A percentile compares a stretch with the other conserved stretches of the same genome.
These are phyloP conservation scores for Pseudonitzschia delicatissima DNA, from an alignment of 108 stramenopile species.

Conservation along the genomic window DNA sequence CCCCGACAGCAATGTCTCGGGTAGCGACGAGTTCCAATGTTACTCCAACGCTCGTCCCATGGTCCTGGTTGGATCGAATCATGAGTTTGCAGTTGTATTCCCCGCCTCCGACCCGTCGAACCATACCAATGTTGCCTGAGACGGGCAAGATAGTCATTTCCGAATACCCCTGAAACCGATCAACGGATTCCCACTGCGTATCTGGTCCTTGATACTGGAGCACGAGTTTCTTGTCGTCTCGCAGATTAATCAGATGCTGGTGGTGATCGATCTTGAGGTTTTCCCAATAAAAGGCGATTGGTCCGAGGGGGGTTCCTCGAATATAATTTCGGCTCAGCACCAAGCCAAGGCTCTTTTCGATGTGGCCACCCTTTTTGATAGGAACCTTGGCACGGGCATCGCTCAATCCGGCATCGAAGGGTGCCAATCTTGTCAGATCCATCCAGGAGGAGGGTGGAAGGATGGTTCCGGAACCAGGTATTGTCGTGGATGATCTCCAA, in stretches of 20 bases:
- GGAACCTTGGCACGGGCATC: conserved; percentile 34
- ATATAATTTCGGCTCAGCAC: conserved; percentile 20
- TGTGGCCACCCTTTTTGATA: conserved; percentile 23
- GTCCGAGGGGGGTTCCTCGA: conserved; percentile 22
- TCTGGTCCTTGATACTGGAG: conserved; percentile 34
- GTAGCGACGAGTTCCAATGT: conserved; percentile 38
- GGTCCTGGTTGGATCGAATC: conserved; percentile 9
- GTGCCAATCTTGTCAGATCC: conserved; percentile 21
- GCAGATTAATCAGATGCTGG: conserved; percentile 11
- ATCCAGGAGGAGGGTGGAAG: conserved; percentile 5
- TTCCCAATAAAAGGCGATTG: conserved; percentile 35
- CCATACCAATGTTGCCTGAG: conserved; percentile 36
- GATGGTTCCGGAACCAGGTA: conserved; percentile 14
- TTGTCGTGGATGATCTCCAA: conserved; percentile 4
- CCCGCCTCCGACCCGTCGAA: conserved; percentile 28
- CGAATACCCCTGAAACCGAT: conserved; percentile 7
- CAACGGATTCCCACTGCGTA: conserved; percentile 21
- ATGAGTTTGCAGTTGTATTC: conserved; percentile 11
- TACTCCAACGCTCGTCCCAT: conserved; percentile 11
- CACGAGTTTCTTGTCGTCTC: conserved; percentile 11
- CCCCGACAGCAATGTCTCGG: conserved; percentile 25
- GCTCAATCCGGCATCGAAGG: conserved; percentile 30
- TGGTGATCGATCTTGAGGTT: conserved; percentile 26
- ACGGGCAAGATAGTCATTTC: conserved; percentile 36
- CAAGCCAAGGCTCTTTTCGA: conserved; percentile 30